Base-by-base conservation (phyloP, 2,329 filamentous ascomycete genomes). In the Pseudogymnoascus sp. region DNA sequence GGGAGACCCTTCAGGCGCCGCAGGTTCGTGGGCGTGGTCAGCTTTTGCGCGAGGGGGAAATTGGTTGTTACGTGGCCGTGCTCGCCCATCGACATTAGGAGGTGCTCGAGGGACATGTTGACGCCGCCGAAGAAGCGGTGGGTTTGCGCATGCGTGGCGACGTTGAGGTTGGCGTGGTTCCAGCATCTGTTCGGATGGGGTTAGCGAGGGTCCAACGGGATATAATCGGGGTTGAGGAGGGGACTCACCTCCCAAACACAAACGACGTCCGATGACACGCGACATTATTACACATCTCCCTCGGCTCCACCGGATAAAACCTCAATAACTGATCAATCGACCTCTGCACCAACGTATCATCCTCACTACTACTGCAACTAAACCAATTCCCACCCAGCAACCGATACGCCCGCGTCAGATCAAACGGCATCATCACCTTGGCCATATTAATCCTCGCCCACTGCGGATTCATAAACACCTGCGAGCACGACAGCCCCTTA, bases 141-240 rank as follows among this genome's bases (percentile, higher is more conserved):
- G 57, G 87, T 80, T 69, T 86, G 81, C 0, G 79, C 75, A 73
- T 88, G 86, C 1, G 86, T 89, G 2, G 81, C 83, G 74, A 83
- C 83, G 74, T 87, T 88, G 31, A 88, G 79, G 71, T 88, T 88
- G 3, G 68, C 71, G 72, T 89, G 86, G 69, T 81, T 85, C 85
- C 85, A 89, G 73, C 77, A 71, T 28, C 76, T 72, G 31, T 40
- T n/a, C n/a, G 26, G 15, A 28, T 9, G 10, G 23, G 28, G 63
- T 62, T 33, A 62, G 35, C n/a, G 10, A 8, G 40, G 10, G n/a
- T 40, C 17, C 8, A 11, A 17, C 6, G n/a, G 19, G 61, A 33
- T 4, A 61, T 10, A 21, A 40, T 5, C 4, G 44, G 5, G 31
- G 1, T 33, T 21, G 15, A 36, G 60, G 23, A 19, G 10, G 47